Conservation (phyloP, 164 flowering plant genomes). For the Kingdonia uniflora region DNA sequence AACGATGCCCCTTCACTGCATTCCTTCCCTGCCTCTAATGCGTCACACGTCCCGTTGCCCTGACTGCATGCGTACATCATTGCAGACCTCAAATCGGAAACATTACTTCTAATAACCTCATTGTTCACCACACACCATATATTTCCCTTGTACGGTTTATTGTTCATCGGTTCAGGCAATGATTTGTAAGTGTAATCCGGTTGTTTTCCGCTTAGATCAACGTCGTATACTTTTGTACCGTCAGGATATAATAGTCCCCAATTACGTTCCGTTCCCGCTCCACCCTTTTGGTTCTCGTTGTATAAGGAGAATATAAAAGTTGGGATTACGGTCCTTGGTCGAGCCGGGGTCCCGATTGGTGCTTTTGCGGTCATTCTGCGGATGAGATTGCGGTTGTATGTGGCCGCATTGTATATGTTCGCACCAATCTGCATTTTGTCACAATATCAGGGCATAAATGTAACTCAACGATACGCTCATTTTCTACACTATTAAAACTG, state of each 20-base stretch:
- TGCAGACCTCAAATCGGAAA: too few species aligned
- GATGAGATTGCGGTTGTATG: constrained; percentile 65
- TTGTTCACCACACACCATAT: too few species aligned
- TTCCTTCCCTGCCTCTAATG: constrained; percentile 42
- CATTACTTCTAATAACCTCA: too few species aligned
- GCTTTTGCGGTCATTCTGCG: constrained; percentile 34
- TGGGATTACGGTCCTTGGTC: constrained; percentile 51
- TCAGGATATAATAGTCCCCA: constrained; percentile 68
- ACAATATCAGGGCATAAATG: too few species aligned
- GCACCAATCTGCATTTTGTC: constrained; percentile 45
- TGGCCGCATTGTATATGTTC: constrained; percentile 73
- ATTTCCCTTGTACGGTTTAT: too few species aligned
- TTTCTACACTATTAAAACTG: too few species aligned
- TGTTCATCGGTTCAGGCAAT: constrained; percentile 42
- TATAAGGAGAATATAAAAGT: constrained; percentile 57
- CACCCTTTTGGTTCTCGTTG: constrained; percentile 72
- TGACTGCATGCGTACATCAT: too few species aligned
- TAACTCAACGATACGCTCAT: too few species aligned
- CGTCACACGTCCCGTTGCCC: constrained; percentile 68
- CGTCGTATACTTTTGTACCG: constrained; percentile 38
- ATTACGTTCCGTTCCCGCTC: constrained; percentile 82
- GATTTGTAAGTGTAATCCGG: constrained; percentile 22
- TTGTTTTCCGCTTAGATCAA: constrained; percentile 47
- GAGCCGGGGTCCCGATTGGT: constrained; percentile 69
- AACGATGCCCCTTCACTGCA: constrained; percentile 34